A percentile compares a stretch with the other conserved stretches of the same genome.
These are phyloP conservation scores for Chlamydomonas reinhardtii DNA, from an alignment of 163 green algal genomes.

Conservation along the genomic window DNA sequence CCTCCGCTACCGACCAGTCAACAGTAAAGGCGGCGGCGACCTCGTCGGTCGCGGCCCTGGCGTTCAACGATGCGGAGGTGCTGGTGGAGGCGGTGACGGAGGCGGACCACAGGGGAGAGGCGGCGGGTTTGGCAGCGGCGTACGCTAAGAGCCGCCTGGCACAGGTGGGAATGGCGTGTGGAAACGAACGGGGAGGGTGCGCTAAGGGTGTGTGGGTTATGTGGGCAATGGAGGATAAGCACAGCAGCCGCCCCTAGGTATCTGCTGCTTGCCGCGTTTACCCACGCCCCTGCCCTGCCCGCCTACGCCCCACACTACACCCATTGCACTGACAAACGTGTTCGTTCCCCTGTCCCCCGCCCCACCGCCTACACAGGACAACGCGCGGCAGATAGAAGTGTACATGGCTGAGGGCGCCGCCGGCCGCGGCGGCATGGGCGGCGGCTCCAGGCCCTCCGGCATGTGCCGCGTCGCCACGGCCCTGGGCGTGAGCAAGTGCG, in stretches of 20 bases:
- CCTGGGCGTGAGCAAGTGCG: neutral
- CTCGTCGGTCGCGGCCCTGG: neutral
- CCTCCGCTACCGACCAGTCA: neutral
- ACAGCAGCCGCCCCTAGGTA: too few species aligned
- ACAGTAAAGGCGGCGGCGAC: too few species aligned
- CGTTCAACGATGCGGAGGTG: constrained; percentile 69
- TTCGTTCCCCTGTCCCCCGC: too few species aligned
- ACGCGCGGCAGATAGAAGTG: constrained; percentile 11
- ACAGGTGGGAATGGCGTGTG: neutral
- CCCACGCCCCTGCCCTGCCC: too few species aligned
- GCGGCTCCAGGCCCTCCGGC: neutral
- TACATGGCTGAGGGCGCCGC: constrained; percentile 13
- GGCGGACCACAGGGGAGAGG: constrained; percentile 50
- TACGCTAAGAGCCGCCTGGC: constrained; percentile 51
- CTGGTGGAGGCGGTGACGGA: constrained; percentile 75
- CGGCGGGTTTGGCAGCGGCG: constrained; percentile 39
- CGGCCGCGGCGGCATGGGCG: neutral
- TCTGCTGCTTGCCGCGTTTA: too few species aligned
- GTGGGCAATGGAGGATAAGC: too few species aligned
- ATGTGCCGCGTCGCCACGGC: neutral
- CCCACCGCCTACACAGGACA: constrained; percentile 11
- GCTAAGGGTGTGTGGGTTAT: too few species aligned
- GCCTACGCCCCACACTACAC: too few species aligned
- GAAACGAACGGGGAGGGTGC: too few species aligned
- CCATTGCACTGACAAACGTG: too few species aligned